Percentiles rank a stretch among this genome's conserved stretches.
phyloP scores from a whole-genome alignment of 441 rosid species.

The Populus tomentosa region DNA sequence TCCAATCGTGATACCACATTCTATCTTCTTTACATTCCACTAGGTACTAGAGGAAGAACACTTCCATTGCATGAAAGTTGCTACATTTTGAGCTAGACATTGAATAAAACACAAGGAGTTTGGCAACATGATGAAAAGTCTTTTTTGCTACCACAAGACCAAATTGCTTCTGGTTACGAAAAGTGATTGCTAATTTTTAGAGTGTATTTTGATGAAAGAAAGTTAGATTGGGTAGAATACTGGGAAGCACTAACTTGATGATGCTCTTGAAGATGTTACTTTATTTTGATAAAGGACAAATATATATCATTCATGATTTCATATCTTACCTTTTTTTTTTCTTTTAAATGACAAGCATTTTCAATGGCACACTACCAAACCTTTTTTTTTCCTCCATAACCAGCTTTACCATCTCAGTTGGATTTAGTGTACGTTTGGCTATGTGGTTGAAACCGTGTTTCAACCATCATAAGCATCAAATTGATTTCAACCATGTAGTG shows the following conservation, averaged over 20 bases:
- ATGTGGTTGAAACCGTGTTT: neutral
- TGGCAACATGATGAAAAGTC: neutral
- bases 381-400: too few species aligned
- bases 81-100: neutral
- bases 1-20: neutral
- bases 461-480: too few species aligned
- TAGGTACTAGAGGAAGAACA: neutral
- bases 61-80: neutral
- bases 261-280: neutral
- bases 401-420: neutral
- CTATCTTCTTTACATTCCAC: neutral
- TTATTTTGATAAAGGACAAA: too few species aligned
- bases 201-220: neutral
- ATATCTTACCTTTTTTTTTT: neutral
- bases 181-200: neutral
- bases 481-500: neutral
- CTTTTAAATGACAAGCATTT: too few species aligned
- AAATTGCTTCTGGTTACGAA: too few species aligned
- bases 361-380: neutral
- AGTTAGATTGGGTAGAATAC: neutral
- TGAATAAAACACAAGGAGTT: neutral
- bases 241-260: neutral
- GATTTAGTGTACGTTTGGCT: neutral
- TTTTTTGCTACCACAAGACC: too few species aligned
- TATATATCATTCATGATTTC: neutral